Conservation (phyloP, 306 rosid species). For the Sphenostylis stenocarpa region DNA sequence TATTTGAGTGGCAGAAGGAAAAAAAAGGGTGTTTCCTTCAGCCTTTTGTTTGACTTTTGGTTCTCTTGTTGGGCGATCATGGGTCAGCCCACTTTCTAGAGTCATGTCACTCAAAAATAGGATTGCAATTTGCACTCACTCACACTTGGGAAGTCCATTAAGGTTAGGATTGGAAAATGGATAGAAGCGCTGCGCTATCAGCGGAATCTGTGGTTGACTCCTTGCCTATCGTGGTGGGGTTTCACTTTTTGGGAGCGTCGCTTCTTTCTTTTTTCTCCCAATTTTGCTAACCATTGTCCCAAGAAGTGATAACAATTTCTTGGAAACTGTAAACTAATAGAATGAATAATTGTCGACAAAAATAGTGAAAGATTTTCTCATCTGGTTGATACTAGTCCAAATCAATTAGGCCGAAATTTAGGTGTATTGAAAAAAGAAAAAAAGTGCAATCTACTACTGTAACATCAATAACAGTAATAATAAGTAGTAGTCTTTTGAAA, state of each 20-base stretch:
- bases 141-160: neutral
- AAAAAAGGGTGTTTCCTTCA: conserved; percentile 24
- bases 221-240: conserved; percentile 29
- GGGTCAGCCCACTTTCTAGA: conserved; percentile 18
- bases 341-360: neutral
- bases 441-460: too few relatives aligned
- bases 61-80: conserved; percentile 24
- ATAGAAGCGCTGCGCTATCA: neutral
- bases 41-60: conserved; percentile 37
- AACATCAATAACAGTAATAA: neutral
- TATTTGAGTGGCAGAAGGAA: conserved; percentile 21
- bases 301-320: neutral
- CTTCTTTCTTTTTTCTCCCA: neutral
- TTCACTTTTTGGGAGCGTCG: conserved; percentile 10
- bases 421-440: neutral
- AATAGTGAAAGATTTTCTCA: neutral
- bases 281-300: neutral
- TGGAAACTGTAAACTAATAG: neutral
- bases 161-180: conserved; percentile 28
- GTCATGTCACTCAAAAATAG: conserved; percentile 24
- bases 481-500: neutral
- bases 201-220: conserved; percentile 27
- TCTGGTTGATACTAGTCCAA: neutral
- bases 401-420: neutral
- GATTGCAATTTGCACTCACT: conserved; percentile 30